Percentiles rank a stretch among this genome's conserved stretches.
Conservation (phyloP, 768 basidiomycete genomes). For the Auricularia cornea region DNA sequence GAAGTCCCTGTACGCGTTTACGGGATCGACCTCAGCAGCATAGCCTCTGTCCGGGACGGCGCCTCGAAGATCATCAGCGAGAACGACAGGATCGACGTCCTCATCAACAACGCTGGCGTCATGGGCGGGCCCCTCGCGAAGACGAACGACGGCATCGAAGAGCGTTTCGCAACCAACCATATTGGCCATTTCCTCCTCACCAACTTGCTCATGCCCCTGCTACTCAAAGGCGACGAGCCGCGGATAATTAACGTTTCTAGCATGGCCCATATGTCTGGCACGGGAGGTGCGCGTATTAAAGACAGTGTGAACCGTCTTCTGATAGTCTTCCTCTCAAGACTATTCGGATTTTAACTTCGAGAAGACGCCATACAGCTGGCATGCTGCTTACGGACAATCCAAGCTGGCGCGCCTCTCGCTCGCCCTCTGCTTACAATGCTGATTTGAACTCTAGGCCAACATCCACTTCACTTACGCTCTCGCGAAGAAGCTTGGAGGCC, state of each 20-base stretch:
- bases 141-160: neutral
- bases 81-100: neutral
- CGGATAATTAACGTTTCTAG: neutral
- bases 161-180: neutral
- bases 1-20: neutral
- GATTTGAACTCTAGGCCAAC: neutral
- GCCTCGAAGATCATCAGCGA: neutral
- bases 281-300: neutral
- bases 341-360: neutral
- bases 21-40: neutral
- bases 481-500: too few relatives aligned
- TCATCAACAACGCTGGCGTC: too few relatives aligned
- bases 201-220: neutral
- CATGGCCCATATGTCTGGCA: neutral
- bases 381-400: neutral
- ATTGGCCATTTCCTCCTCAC: neutral
- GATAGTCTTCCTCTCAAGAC: neutral
- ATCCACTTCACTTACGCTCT: neutral
- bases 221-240: neutral
- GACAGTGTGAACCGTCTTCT: neutral
- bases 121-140: neutral
- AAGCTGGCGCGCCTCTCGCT: neutral
- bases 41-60: neutral
- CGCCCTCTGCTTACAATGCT: too few relatives aligned
- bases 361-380: neutral